A percentile compares a stretch with the other conserved stretches of the same genome.
Conservation (phyloP, 495 filamentous ascomycete species). For the Schizothecium vesticola region DNA sequence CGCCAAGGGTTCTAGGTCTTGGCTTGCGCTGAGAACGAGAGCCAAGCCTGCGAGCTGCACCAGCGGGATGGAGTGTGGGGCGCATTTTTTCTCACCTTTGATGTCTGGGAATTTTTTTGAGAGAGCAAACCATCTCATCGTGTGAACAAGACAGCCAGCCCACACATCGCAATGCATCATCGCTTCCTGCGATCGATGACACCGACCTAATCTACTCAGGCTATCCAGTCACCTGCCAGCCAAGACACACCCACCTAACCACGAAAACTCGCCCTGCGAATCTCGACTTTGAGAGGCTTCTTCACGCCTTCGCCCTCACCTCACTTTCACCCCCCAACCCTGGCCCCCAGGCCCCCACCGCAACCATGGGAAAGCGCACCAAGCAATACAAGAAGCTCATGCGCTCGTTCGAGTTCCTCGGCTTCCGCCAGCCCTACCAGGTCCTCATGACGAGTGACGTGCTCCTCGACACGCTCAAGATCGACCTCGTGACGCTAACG, state of each 20-base stretch:
- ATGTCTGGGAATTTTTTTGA: conserved; percentile 11
- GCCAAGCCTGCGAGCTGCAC: background rate
- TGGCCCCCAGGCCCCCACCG: background rate
- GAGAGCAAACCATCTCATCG: conserved; percentile 5
- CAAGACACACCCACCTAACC: background rate
- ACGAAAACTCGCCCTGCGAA: background rate
- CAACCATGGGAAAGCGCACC: conserved; percentile 66
- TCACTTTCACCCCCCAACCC: background rate
- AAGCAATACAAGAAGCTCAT: conserved; percentile 98
- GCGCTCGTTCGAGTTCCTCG: conserved; percentile 57
- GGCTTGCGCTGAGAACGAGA: background rate
- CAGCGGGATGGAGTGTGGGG: background rate
- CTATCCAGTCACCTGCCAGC: background rate
- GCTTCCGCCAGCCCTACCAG: conserved; percentile 91
- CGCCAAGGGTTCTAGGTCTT: background rate
- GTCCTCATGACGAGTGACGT: conserved; percentile 52
- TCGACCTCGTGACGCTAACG: conserved; percentile 60
- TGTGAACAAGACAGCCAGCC: background rate
- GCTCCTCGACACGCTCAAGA: conserved; percentile 48
- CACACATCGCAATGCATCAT: background rate
- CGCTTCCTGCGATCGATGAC: background rate
- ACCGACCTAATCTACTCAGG: background rate
- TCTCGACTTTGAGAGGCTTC: background rate
- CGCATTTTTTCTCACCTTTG: background rate
- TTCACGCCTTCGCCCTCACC: background rate